These are phyloP conservation scores for Antitrichia curtipendula DNA, from an alignment of 225 moss, liverwort and hornwort genomes.

Conservation along the genomic window DNA sequence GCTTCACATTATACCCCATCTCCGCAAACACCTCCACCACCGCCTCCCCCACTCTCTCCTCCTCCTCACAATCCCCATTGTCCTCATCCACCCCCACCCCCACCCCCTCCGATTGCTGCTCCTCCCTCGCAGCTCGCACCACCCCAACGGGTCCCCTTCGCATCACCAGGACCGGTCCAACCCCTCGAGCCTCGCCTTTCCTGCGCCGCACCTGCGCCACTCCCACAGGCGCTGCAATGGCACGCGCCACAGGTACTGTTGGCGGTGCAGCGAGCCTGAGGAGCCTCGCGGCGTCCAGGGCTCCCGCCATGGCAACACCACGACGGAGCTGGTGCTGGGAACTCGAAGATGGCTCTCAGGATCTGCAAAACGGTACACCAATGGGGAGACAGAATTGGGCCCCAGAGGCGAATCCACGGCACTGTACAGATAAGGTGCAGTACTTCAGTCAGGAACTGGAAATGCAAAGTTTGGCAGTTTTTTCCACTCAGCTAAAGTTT, in stretches of 20 bases:
- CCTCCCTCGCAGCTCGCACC: neutral
- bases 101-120: neutral
- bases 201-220: neutral
- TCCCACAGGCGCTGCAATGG: neutral
- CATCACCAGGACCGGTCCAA: neutral
- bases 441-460: neutral
- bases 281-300: constrained; percentile 2
- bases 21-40: constrained; percentile 61
- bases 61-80: constrained; percentile 51
- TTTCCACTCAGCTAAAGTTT: no score
- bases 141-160: neutral
- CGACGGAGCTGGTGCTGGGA: neutral
- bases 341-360: neutral
- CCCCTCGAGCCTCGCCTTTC: neutral
- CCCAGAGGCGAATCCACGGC: neutral
- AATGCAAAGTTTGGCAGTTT: neutral
- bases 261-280: neutral
- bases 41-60: constrained; percentile 52
- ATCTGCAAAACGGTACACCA: neutral
- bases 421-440: neutral
- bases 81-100: constrained; percentile 9
- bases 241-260: neutral
- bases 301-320: constrained; percentile 6
- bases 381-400: neutral
- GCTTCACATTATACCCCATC: constrained; percentile 27